These are phyloP conservation scores for Carex kokanica DNA, from an alignment of 176 grass and related monocot genomes.

Conservation along the genomic window DNA sequence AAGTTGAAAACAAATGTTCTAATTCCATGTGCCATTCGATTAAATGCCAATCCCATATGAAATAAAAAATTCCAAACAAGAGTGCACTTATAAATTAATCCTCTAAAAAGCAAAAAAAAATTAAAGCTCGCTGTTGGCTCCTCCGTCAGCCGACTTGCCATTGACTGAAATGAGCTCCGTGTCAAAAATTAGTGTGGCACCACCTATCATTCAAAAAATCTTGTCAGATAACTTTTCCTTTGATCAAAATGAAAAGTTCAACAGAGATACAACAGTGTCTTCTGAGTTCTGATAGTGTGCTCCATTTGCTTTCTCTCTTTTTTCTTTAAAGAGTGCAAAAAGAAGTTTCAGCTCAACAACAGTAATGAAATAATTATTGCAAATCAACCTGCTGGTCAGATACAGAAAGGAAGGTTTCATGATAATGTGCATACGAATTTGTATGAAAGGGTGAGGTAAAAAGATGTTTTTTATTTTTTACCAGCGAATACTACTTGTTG, in stretches of 20 bases:
- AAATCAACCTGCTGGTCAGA: not conserved
- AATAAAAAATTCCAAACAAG: not conserved
- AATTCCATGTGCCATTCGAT: not conserved
- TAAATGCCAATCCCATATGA: not conserved
- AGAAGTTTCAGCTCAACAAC: not conserved
- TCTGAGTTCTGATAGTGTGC: not conserved
- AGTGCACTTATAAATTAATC: not conserved
- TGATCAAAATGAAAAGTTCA: conserved; percentile 2
- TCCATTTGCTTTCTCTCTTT: not conserved
- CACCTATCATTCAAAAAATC: conserved; percentile 42
- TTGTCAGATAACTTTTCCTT: not conserved
- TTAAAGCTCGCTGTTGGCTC: conserved; percentile 51
- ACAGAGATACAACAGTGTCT: not conserved
- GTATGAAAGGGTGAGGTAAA: not conserved
- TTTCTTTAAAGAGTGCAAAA: not conserved
- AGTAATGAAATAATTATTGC: not conserved
- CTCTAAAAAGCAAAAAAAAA: not conserved
- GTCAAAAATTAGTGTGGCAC: conserved; percentile 79
- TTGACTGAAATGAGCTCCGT: conserved; percentile 81
- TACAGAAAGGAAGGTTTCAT: not conserved
- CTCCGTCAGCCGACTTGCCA: conserved; percentile 41
- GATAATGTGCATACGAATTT: not conserved
- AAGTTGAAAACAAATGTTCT: not conserved
- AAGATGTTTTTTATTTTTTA: not conserved
- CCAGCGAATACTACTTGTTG: not conserved